Percentiles rank a stretch among this genome's conserved stretches.
phyloP scores from a whole-genome alignment of 1,284 basidiomycete species.

The Coniferiporia sulphurascens region DNA sequence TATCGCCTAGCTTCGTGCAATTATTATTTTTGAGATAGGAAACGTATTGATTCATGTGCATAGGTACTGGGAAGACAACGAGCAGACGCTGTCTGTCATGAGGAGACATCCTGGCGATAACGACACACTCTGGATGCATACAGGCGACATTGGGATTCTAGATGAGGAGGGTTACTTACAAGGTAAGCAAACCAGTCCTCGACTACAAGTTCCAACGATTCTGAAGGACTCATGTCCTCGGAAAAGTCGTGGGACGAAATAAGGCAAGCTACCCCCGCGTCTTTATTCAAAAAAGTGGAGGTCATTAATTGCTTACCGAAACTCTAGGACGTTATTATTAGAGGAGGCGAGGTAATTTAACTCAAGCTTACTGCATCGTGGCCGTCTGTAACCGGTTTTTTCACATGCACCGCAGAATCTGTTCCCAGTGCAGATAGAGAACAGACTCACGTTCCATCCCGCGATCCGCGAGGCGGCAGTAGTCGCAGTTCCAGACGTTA shows the following conservation, averaged over 20 bases:
- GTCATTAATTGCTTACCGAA: neutral
- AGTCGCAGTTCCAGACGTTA: constrained; percentile 66
- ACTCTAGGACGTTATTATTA: constrained; percentile 76
- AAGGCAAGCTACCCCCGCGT: constrained; percentile 40
- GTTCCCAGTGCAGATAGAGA: constrained; percentile 84
- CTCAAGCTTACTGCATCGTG: neutral
- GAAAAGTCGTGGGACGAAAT: constrained; percentile 68
- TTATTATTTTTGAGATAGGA: neutral
- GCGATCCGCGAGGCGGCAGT: constrained; percentile 70
- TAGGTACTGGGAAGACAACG: constrained; percentile 76
- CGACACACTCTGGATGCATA: constrained; percentile 76
- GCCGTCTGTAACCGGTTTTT: neutral
- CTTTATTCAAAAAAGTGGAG: neutral
- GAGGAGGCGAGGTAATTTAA: constrained; percentile 70
- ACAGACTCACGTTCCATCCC: constrained; percentile 58
- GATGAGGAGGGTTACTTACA: constrained; percentile 78
- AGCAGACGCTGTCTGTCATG: constrained; percentile 64
- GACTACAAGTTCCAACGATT: neutral
- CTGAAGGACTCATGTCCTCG: constrained; percentile 1
- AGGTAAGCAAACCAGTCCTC: constrained; percentile 35
- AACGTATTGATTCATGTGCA: constrained; percentile 11
- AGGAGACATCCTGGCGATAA: constrained; percentile 44
- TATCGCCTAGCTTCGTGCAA: neutral
- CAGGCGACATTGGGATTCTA: constrained; percentile 79
- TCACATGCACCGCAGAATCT: constrained; percentile 50